phyloP scores from a whole-genome alignment of 2,329 filamentous ascomycete genomes.

The Fusarium sarcochroum region DNA sequence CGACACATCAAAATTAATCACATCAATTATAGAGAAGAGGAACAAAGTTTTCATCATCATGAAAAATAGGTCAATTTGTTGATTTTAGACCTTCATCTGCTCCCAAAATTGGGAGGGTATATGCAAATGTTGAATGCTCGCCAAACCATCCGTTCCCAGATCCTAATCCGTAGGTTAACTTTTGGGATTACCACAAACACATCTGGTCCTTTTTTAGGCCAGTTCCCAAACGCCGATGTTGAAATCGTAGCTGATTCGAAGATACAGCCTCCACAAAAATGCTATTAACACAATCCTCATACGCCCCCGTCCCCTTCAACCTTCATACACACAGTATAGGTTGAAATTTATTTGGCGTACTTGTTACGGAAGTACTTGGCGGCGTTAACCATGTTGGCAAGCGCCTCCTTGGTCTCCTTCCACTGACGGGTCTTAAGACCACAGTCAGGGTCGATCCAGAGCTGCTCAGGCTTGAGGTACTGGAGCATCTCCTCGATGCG shows the following conservation, averaged over 20 bases:
- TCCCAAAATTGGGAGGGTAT: slow-evolving; percentile 54
- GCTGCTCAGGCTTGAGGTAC: slow-evolving; percentile 97
- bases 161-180: slow-evolving; percentile 53
- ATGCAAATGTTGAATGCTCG: slow-evolving; percentile 60
- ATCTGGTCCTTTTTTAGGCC: slow-evolving; percentile 54
- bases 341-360: slow-evolving; percentile 72
- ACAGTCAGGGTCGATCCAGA: slow-evolving; percentile 99
- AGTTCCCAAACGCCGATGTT: slow-evolving; percentile 69
- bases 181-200: slow-evolving; percentile 56
- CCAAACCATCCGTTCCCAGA: slow-evolving; percentile 50
- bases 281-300: slow-evolving; percentile 51
- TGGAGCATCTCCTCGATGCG: slow-evolving; percentile 98
- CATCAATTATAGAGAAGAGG: not conserved
- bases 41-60: slow-evolving; percentile 39
- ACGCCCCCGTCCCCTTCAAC: slow-evolving; percentile 41
- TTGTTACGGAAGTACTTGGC: slow-evolving; percentile 97
- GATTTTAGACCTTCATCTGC: slow-evolving; percentile 49
- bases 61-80: slow-evolving; percentile 50
- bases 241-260: slow-evolving; percentile 65
- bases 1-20: not conserved
- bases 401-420: slow-evolving; percentile 97
- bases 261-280: slow-evolving; percentile 55
- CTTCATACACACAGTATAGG: slow-evolving; percentile 33
- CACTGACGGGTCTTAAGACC: slow-evolving; percentile 99
- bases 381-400: slow-evolving; percentile 97